Conservation (phyloP, 208 protist species). For the Crithidia sp. region DNA sequence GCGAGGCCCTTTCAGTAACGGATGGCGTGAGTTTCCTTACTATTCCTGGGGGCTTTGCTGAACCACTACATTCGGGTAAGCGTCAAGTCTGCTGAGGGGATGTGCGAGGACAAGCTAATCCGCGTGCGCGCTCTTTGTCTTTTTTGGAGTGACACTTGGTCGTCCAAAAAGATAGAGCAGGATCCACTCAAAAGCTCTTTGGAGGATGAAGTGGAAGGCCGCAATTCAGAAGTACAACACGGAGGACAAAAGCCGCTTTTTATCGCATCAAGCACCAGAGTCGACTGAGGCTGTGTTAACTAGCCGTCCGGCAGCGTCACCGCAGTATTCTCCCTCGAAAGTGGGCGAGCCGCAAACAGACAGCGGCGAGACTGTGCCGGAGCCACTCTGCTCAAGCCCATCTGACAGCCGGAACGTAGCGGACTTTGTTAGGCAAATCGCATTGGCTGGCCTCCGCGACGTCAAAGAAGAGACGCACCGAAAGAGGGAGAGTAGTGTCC, state of each 20-base stretch:
- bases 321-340: not conserved
- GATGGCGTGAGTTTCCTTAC: not conserved
- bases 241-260: too few relatives aligned
- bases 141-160: conserved; percentile 10
- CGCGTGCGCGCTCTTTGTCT: conserved; percentile 21
- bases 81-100: not conserved
- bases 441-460: not conserved
- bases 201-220: conserved; percentile 8
- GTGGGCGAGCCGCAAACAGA: not conserved
- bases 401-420: not conserved
- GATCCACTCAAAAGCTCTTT: not conserved
- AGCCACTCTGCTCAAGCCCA: not conserved
- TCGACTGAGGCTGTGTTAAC: too few relatives aligned
- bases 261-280: too few relatives aligned
- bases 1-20: not conserved
- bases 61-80: conserved; percentile 11
- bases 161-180: not conserved
- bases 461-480: not conserved
- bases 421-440: not conserved
- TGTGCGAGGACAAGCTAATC: not conserved
- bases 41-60: conserved; percentile 11
- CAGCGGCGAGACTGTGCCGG: not conserved
- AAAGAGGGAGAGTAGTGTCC: not conserved
- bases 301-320: not conserved
- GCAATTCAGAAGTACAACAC: not conserved